These are phyloP conservation scores for Atalantia buxifolia DNA, from an alignment of 345 rosid genomes.

Conservation along the genomic window DNA sequence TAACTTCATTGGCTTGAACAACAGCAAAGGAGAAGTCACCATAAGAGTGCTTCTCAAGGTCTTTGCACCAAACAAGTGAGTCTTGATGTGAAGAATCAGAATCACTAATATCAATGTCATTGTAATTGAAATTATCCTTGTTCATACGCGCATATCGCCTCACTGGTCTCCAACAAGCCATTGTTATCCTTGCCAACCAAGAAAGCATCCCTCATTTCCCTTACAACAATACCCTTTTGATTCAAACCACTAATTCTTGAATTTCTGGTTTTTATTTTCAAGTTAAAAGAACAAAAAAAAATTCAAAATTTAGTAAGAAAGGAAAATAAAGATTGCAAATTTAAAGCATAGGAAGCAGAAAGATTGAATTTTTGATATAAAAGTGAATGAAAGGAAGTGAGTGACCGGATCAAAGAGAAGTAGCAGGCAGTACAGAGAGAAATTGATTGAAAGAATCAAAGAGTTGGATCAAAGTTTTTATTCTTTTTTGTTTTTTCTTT, in stretches of 20 bases:
- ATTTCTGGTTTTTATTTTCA: neutral
- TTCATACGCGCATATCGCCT: slow-evolving; percentile 80
- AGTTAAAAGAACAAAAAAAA: neutral
- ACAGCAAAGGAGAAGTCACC: slow-evolving; percentile 90
- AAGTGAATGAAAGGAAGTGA: neutral
- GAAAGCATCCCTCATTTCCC: slow-evolving; percentile 97
- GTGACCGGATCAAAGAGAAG: neutral
- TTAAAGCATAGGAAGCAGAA: neutral
- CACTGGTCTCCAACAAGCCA: slow-evolving; percentile 75
- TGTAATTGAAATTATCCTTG: slow-evolving; percentile 42
- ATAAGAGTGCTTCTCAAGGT: slow-evolving; percentile 67
- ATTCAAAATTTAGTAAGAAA: neutral
- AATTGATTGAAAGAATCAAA: neutral
- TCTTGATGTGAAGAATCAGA: slow-evolving; percentile 34
- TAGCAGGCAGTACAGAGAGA: neutral
- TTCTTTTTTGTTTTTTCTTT: neutral
- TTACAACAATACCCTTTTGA: slow-evolving; percentile 17
- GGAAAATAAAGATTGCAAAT: neutral
- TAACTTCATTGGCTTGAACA: slow-evolving; percentile 79
- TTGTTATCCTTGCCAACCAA: slow-evolving; percentile 65
- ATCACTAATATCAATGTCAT: slow-evolving; percentile 17
- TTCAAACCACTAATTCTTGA: neutral
- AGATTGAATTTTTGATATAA: neutral
- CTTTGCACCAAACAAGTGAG: slow-evolving; percentile 70
- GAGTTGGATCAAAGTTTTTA: neutral